These are phyloP conservation scores for Starmera dryadoides DNA, from an alignment of 805 yeast species.

Conservation along the genomic window DNA sequence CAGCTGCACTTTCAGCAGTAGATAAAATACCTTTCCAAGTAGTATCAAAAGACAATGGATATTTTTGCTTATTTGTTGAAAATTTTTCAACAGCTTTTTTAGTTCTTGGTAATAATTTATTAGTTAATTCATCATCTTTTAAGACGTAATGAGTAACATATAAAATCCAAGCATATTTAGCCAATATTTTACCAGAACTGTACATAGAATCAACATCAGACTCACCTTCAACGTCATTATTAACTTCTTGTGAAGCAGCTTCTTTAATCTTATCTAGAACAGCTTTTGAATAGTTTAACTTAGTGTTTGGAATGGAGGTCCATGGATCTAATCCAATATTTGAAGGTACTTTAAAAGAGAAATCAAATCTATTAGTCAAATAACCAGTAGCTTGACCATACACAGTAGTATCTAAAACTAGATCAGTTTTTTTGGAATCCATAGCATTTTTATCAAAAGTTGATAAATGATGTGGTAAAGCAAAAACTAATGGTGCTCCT, in stretches of 20 bases:
- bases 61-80: conserved; percentile 57
- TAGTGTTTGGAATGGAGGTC: conserved; percentile 24
- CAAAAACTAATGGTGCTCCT: conserved; percentile 44
- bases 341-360: conserved; percentile 37
- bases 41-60: conserved; percentile 73
- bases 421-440: conserved; percentile 22
- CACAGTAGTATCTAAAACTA: conserved; percentile 40
- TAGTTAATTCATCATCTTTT: conserved; percentile 45
- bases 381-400: conserved; percentile 41
- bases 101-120: conserved; percentile 44
- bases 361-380: conserved; percentile 30
- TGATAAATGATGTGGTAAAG: conserved; percentile 59
- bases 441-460: conserved; percentile 30
- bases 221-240: conserved; percentile 35
- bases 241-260: conserved; percentile 29
- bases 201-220: conserved; percentile 77
- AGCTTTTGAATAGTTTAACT: conserved; percentile 19
- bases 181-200: conserved; percentile 80
- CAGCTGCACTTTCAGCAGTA: conserved; percentile 51
- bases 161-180: conserved; percentile 83
- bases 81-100: conserved; percentile 67
- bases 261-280: conserved; percentile 23
- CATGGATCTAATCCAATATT: conserved; percentile 39
- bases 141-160: conserved; percentile 65
- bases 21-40: conserved; percentile 77